Evolutionary conservation across 768 basidiomycete genomes (phyloP).

Genomic region (Boletus fagicola): DNA sequence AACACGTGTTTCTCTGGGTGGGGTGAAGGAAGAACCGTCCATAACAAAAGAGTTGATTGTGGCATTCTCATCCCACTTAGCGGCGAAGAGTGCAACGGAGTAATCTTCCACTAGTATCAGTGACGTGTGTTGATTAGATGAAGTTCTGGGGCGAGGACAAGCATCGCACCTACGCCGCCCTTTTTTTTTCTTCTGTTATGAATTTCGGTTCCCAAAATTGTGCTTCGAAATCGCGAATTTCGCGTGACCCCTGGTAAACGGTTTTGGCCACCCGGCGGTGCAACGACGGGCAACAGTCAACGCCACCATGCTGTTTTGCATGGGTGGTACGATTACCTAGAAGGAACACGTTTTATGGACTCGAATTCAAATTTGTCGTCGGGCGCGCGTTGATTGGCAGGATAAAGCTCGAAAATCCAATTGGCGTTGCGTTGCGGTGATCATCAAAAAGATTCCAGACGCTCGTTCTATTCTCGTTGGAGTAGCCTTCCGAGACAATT

Average conservation of each 20-base stretch:
- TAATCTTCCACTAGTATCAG: not conserved
- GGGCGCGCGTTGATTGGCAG: constrained; percentile 4
- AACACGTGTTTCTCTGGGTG: not conserved
- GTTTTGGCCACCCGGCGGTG: not conserved
- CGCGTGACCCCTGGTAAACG: not conserved
- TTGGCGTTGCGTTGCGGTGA: constrained; percentile 9
- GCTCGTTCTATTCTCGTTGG: not conserved
- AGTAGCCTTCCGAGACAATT: not conserved
- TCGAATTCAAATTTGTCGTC: not conserved
- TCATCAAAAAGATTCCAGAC: not conserved
- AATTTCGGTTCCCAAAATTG: not conserved
- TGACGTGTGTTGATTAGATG: not conserved
- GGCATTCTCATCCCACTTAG: not conserved
- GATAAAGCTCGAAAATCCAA: constrained; percentile 1
- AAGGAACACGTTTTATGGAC: not conserved
- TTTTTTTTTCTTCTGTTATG: not conserved
- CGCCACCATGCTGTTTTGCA: constrained; percentile 3
- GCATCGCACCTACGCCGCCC: not conserved
- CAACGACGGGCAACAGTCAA: not conserved
- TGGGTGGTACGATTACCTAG: not conserved
- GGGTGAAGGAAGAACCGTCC: not conserved
- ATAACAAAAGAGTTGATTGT: not conserved
- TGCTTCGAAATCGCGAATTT: not conserved
- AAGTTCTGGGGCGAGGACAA: not conserved
- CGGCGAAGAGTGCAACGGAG: not conserved